Evolutionary conservation across 2,329 filamentous ascomycete species (phyloP).

Genomic region (Simplicillium sp.): DNA sequence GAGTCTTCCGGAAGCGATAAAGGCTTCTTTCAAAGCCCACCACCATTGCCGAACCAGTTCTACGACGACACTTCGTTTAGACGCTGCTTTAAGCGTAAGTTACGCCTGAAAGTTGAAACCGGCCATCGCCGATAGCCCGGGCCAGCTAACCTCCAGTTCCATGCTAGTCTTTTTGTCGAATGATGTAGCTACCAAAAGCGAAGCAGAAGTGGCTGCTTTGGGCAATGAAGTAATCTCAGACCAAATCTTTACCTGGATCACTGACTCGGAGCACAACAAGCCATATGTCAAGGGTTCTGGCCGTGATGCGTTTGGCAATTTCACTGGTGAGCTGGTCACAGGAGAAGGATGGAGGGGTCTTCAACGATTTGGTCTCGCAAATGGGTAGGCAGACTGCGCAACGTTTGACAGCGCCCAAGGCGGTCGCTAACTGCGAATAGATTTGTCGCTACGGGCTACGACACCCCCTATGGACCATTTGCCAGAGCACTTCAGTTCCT

Average conservation of each 20-base stretch:
- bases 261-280: constrained; percentile 6
- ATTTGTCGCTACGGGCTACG: constrained; percentile 5
- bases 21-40: constrained; percentile 48
- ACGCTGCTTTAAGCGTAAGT: constrained; percentile 40
- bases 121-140: constrained; percentile 1
- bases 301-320: constrained; percentile 4
- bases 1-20: constrained; percentile 32
- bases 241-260: constrained; percentile 4
- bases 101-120: too few relatives aligned
- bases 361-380: constrained; percentile 3
- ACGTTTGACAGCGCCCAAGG: too few relatives aligned
- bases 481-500: constrained; percentile 3
- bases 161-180: constrained; percentile 34
- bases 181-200: too few relatives aligned
- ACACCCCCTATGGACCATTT: constrained; percentile 3
- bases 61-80: constrained; percentile 43
- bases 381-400: constrained; percentile 5
- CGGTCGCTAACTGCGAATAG: not conserved
- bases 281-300: constrained; percentile 7
- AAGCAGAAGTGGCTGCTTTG: not conserved
- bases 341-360: constrained; percentile 7
- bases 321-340: constrained; percentile 6
- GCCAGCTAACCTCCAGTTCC: not conserved
- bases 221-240: constrained; percentile 3
- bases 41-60: constrained; percentile 45